Conservation (phyloP, 176 grass and related monocot species). For the Bothriochloa decipiens region DNA sequence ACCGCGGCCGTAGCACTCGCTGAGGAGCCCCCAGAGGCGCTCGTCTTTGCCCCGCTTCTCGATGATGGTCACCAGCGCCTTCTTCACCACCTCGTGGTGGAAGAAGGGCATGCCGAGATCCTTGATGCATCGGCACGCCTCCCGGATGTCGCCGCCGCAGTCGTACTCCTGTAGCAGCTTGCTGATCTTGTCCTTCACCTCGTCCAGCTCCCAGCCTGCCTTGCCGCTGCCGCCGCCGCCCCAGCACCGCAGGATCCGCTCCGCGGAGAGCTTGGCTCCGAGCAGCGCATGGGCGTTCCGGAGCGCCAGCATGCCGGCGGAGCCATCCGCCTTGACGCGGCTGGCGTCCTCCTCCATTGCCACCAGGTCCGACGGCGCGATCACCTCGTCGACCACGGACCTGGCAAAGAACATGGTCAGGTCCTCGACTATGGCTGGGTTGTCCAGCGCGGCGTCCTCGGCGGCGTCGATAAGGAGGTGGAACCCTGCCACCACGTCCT, state of each 20-base stretch:
- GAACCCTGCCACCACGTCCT: constrained; percentile 71
- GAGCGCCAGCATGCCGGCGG: constrained; percentile 51
- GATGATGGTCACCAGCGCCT: constrained; percentile 72
- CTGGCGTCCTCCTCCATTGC: constrained; percentile 49
- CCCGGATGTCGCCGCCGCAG: constrained; percentile 59
- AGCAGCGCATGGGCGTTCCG: constrained; percentile 54
- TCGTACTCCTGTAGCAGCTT: constrained; percentile 84
- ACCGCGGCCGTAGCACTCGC: constrained; percentile 68
- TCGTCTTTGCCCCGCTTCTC: constrained; percentile 69
- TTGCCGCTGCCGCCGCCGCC: constrained; percentile 62
- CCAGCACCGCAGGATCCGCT: constrained; percentile 82
- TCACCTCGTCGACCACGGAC: constrained; percentile 73
- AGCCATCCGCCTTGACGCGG: background rate
- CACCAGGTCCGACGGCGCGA: constrained; percentile 68
- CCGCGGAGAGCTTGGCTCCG: constrained; percentile 59
- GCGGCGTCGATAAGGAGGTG: constrained; percentile 61
- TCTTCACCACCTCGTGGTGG: constrained; percentile 90
- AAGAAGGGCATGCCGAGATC: constrained; percentile 88
- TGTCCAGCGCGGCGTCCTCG: constrained; percentile 79
- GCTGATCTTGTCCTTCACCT: constrained; percentile 72
- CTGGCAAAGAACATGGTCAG: constrained; percentile 80
- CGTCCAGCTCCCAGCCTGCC: constrained; percentile 65
- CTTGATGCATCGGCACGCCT: constrained; percentile 73
- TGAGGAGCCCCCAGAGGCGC: constrained; percentile 55
- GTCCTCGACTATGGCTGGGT: constrained; percentile 63